Conservation (phyloP, 2,329 filamentous ascomycete species). For the Thielaviopsis cerberus region DNA sequence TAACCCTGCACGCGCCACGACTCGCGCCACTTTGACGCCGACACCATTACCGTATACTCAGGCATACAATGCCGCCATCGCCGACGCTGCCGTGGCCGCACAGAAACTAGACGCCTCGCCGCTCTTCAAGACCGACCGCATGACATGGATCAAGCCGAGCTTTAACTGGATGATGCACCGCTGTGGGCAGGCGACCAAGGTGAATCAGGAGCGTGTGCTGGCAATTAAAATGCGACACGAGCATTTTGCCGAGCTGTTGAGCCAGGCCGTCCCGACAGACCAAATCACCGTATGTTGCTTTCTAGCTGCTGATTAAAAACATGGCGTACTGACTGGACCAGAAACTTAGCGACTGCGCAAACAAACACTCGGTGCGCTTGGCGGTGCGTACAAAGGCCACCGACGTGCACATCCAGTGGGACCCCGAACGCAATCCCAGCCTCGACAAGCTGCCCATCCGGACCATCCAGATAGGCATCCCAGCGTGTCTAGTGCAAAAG, state of each 20-base stretch:
- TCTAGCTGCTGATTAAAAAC: too few relatives aligned
- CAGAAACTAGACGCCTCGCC: constrained; percentile 35
- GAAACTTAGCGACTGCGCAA: neutral
- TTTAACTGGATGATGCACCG: constrained; percentile 49
- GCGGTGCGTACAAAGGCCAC: constrained; percentile 13
- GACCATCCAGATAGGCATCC: constrained; percentile 45
- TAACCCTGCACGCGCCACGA: constrained; percentile 31
- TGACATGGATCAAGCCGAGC: constrained; percentile 48
- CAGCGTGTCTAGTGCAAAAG: constrained; percentile 23
- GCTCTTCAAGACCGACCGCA: constrained; percentile 32
- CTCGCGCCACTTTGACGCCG: constrained; percentile 31
- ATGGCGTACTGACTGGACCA: too few relatives aligned
- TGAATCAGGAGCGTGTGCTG: constrained; percentile 36
- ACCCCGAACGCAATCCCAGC: constrained; percentile 34
- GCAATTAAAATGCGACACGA: constrained; percentile 35
- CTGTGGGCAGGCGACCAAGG: constrained; percentile 40
- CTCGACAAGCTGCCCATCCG: constrained; percentile 29
- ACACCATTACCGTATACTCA: constrained; percentile 44
- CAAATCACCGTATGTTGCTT: neutral
- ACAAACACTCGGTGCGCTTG: neutral
- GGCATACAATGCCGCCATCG: constrained; percentile 37
- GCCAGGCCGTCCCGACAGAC: constrained; percentile 19
- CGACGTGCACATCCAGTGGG: constrained; percentile 43
- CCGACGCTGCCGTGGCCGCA: constrained; percentile 28
- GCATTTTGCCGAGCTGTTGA: constrained; percentile 30